Percentiles rank a stretch among this genome's conserved stretches.
phyloP scores from a whole-genome alignment of 1,139 yeast species.

The Lodderomyces theae region DNA sequence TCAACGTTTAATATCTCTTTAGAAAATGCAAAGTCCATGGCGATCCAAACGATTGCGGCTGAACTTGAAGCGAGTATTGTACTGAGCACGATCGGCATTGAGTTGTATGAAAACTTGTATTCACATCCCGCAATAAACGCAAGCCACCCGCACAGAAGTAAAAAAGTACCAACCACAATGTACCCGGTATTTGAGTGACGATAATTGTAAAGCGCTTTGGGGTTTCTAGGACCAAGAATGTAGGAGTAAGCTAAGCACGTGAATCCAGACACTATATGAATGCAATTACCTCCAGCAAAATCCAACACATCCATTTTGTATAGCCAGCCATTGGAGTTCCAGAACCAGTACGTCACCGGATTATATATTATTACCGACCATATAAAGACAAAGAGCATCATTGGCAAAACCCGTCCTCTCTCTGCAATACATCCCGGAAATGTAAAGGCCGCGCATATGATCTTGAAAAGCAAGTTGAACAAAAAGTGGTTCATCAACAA shows the following conservation, averaged over 20 bases:
- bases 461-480: slow-evolving; percentile 51
- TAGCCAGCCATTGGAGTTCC: slow-evolving; percentile 60
- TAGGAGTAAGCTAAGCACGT: slow-evolving; percentile 60
- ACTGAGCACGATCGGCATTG: slow-evolving; percentile 35
- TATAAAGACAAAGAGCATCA: slow-evolving; percentile 48
- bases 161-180: slow-evolving; percentile 54
- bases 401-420: slow-evolving; percentile 54
- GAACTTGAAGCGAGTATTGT: slow-evolving; percentile 35
- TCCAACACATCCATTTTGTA: slow-evolving; percentile 50
- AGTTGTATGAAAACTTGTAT: slow-evolving; percentile 34
- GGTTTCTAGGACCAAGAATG: slow-evolving; percentile 53
- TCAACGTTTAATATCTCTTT: slow-evolving; percentile 35
- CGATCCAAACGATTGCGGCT: slow-evolving; percentile 38
- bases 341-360: slow-evolving; percentile 65
- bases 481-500: slow-evolving; percentile 42
- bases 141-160: slow-evolving; percentile 42
- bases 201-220: slow-evolving; percentile 37
- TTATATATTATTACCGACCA: slow-evolving; percentile 62
- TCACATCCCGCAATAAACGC: slow-evolving; percentile 49
- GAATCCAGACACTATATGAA: slow-evolving; percentile 61
- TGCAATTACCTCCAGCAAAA: slow-evolving; percentile 65
- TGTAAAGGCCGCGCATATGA: slow-evolving; percentile 51
- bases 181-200: slow-evolving; percentile 36
- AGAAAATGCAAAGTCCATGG: slow-evolving; percentile 41
- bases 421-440: slow-evolving; percentile 60